A percentile compares a stretch with the other conserved stretches of the same genome.
Conservation (phyloP, 1,284 basidiomycete genomes). For the Vanrija sp. region DNA sequence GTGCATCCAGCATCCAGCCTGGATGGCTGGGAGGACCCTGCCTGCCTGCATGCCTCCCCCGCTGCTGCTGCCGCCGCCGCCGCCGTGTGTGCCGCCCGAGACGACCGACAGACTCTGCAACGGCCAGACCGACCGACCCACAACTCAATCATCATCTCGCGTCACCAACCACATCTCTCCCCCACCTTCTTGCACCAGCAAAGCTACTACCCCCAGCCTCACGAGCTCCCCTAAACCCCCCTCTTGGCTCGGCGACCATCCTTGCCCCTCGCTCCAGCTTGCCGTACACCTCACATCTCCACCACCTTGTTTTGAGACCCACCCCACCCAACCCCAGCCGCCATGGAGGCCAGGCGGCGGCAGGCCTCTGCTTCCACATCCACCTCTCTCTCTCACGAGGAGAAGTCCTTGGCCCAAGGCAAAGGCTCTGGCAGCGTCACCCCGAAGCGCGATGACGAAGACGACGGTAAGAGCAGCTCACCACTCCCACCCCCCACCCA, state of each 20-base stretch:
- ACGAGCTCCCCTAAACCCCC: neutral
- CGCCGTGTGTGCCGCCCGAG: too few species aligned
- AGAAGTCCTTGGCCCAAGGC: slow-evolving; percentile 3
- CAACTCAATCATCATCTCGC: too few species aligned
- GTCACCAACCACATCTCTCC: too few species aligned
- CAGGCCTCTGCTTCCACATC: slow-evolving; percentile 20
- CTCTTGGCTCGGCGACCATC: neutral
- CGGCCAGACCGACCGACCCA: too few species aligned
- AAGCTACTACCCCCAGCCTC: neutral
- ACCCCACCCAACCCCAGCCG: slow-evolving; percentile 4
- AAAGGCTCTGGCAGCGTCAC: slow-evolving; percentile 21
- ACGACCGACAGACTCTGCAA: too few species aligned
- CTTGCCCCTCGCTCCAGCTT: neutral
- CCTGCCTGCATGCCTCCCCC: too few species aligned
- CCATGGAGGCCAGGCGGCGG: slow-evolving; percentile 23
- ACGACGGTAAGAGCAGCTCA: slow-evolving; percentile 15
- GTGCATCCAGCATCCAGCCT: too few species aligned
- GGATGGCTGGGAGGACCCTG: too few species aligned
- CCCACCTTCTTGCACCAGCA: neutral
- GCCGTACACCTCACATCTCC: too few species aligned
- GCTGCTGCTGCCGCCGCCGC: too few species aligned
- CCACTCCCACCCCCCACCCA: neutral
- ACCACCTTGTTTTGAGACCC: neutral
- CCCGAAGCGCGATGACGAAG: slow-evolving; percentile 19
- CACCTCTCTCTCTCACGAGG: slow-evolving; percentile 17